These are phyloP conservation scores for Malus hybrid DNA, from an alignment of 331 rosid genomes.

Conservation along the genomic window DNA sequence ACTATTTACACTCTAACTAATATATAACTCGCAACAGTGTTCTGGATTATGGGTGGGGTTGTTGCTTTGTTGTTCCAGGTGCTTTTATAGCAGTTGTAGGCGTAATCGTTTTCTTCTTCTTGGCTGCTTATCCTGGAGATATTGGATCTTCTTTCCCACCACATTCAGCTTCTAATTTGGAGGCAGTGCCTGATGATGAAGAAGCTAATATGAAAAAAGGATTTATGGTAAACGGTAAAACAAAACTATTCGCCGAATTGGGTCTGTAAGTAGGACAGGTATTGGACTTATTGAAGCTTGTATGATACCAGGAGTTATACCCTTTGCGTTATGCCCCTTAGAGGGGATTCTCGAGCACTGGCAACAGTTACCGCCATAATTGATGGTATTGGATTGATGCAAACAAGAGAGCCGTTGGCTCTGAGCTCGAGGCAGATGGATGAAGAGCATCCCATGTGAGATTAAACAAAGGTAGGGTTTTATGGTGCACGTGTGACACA, in stretches of 20 bases:
- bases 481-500: no score
- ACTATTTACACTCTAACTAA: no score
- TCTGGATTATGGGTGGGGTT: slow-evolving; percentile 82
- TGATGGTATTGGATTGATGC: slow-evolving; percentile 73
- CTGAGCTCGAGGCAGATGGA: no score
- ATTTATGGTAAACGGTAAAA: slow-evolving; percentile 2
- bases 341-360: slow-evolving; percentile 73
- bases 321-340: slow-evolving; percentile 70
- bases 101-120: slow-evolving; percentile 44
- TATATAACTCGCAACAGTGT: slow-evolving; percentile 24
- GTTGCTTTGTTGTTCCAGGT: slow-evolving; percentile 59
- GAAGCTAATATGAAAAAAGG: slow-evolving; percentile 24
- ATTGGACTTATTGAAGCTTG: slow-evolving; percentile 66
- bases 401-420: no score
- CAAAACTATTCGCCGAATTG: neutral
- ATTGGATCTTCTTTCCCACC: slow-evolving; percentile 27
- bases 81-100: slow-evolving; percentile 47
- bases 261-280: slow-evolving; percentile 31
- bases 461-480: no score
- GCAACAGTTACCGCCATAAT: slow-evolving; percentile 85
- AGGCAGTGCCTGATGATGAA: slow-evolving; percentile 18
- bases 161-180: slow-evolving; percentile 18
- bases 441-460: no score
- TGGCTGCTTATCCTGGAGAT: slow-evolving; percentile 70
- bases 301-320: slow-evolving; percentile 68